A percentile compares a stretch with the other conserved stretches of the same genome.
These are phyloP conservation scores for Trypanosoma boissoni DNA, from an alignment of 208 protist genomes.

Conservation along the genomic window DNA sequence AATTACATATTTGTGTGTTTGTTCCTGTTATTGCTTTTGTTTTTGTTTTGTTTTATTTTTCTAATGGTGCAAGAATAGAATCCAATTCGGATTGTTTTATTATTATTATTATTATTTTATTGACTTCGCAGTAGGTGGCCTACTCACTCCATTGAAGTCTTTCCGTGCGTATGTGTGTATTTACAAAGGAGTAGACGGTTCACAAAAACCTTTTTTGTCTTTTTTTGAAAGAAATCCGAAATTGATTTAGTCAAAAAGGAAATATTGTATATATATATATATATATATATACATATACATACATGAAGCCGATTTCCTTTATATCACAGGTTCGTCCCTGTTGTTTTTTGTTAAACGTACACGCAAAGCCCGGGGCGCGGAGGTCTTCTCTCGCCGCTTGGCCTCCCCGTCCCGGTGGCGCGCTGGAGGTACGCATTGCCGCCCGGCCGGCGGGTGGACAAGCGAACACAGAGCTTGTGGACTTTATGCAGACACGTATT, in stretches of 20 bases:
- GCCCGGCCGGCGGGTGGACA: constrained; percentile 76
- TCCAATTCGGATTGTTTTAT: constrained; percentile 1
- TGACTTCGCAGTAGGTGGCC: too few relatives aligned
- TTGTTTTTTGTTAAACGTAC: constrained; percentile 46
- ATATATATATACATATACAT: constrained; percentile 5
- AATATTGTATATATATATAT: too few relatives aligned
- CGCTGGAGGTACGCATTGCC: constrained; percentile 58
- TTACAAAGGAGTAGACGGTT: too few relatives aligned
- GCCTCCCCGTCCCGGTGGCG: constrained; percentile 20
- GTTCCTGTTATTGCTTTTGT: not conserved
- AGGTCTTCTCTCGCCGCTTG: constrained; percentile 35
- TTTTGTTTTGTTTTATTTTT: constrained; percentile 11
- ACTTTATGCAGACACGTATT: constrained; percentile 55
- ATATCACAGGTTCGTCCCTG: constrained; percentile 40
- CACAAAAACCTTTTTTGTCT: too few relatives aligned
- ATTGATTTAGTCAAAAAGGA: too few relatives aligned
- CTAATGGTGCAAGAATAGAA: too few relatives aligned
- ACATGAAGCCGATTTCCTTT: constrained; percentile 37
- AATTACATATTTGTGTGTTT: too few relatives aligned
- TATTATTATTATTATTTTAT: constrained; percentile 16
- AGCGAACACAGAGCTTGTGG: constrained; percentile 72
- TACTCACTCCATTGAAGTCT: too few relatives aligned
- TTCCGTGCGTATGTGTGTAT: too few relatives aligned
- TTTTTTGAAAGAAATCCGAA: too few relatives aligned
- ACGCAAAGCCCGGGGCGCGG: constrained; percentile 74